Percentiles rank a stretch among this genome's conserved stretches.
Evolutionary conservation across 129 eudicot species (phyloP).

Genomic region (Flaveria bidentis): DNA sequence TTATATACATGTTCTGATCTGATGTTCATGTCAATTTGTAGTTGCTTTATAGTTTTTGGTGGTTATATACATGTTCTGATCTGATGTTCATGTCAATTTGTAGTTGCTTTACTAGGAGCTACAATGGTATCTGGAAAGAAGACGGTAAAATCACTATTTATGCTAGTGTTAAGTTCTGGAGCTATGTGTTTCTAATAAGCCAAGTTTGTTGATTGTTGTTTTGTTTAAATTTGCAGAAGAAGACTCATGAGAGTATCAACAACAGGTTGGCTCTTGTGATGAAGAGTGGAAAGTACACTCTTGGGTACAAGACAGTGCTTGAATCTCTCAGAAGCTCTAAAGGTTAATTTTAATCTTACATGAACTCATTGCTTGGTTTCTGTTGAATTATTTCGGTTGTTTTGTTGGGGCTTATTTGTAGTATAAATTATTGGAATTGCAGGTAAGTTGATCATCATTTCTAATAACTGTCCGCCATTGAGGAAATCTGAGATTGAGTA

Average conservation of each 20-base stretch:
- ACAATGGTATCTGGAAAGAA: conserved; percentile 69
- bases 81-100: not conserved
- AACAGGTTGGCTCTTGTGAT: conserved; percentile 69
- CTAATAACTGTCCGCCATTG: conserved; percentile 79
- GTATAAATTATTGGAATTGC: conserved; percentile 9
- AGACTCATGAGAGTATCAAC: conserved; percentile 75
- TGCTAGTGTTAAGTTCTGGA: too few species aligned
- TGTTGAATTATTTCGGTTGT: not conserved
- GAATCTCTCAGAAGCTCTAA: conserved; percentile 65
- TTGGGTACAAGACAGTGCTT: conserved; percentile 72
- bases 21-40: not conserved
- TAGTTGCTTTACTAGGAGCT: conserved; percentile 21
- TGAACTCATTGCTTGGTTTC: not conserved
- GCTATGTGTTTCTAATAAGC: not conserved
- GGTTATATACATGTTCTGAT: not conserved
- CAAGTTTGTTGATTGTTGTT: not conserved
- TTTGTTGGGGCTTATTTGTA: not conserved
- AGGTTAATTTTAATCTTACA: conserved; percentile 32
- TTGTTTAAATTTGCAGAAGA: conserved; percentile 43
- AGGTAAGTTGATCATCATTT: conserved; percentile 64
- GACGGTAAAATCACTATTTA: conserved; percentile 25
- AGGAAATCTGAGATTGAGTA: conserved; percentile 87
- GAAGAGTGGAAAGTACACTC: conserved; percentile 77
- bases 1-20: not conserved
- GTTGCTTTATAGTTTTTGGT: not conserved